Evolutionary conservation across 768 basidiomycete genomes (phyloP).

Genomic region (Mrakia frigida): DNA sequence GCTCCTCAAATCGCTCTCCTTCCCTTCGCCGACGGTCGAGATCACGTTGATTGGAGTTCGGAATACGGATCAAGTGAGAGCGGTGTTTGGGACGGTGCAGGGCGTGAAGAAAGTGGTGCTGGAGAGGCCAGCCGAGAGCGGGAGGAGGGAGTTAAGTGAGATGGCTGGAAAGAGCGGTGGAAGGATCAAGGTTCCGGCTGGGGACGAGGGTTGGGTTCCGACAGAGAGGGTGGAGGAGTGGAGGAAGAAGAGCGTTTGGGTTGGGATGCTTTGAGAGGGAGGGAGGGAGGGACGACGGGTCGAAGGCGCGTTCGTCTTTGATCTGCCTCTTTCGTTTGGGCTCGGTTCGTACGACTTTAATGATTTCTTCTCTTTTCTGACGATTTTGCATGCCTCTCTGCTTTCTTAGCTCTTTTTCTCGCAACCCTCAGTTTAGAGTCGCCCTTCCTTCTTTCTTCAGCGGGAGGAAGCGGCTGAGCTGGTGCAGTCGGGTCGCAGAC

Average conservation of each 20-base stretch:
- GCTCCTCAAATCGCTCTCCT: neutral
- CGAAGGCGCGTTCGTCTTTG: too few relatives aligned
- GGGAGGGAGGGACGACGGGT: too few relatives aligned
- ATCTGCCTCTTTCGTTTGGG: too few relatives aligned
- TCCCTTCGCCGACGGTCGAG: neutral
- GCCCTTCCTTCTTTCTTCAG: too few relatives aligned
- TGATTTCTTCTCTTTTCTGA: too few relatives aligned
- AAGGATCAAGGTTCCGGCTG: neutral
- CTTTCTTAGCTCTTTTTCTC: too few relatives aligned
- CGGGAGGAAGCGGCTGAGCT: too few relatives aligned
- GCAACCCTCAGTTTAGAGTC: too few relatives aligned
- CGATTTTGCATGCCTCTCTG: too few relatives aligned
- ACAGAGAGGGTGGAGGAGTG: neutral
- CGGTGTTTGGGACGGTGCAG: neutral
- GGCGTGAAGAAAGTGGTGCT: neutral
- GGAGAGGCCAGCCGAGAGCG: neutral
- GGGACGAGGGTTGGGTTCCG: neutral
- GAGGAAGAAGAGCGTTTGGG: neutral
- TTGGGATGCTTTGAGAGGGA: neutral
- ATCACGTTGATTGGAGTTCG: neutral
- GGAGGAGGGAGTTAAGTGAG: neutral
- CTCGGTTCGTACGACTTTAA: too few relatives aligned
- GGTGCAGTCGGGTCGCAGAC: too few relatives aligned
- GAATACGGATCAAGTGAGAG: neutral
- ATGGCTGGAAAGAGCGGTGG: neutral